phyloP scores from a whole-genome alignment of 345 rosid genomes.

The Iberis pinnata region DNA sequence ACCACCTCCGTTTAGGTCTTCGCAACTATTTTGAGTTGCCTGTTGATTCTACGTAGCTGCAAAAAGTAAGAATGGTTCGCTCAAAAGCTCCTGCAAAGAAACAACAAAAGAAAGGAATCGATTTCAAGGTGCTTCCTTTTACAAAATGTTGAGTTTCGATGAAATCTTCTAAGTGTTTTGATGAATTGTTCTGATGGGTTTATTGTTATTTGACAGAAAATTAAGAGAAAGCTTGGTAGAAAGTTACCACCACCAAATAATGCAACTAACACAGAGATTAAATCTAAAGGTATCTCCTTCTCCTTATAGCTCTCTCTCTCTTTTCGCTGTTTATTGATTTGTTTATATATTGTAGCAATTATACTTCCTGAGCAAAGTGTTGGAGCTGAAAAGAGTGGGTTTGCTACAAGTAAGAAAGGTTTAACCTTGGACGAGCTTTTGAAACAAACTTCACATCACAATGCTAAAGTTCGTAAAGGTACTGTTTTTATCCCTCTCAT shows the following conservation, averaged over 20 bases:
- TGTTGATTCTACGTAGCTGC: too few species aligned
- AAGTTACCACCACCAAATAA: conserved; percentile 85
- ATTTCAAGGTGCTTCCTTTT: conserved; percentile 61
- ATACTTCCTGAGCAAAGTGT: conserved; percentile 88
- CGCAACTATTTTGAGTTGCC: too few species aligned
- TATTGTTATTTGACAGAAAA: conserved; percentile 71
- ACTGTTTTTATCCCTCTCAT: not conserved
- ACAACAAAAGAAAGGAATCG: conserved; percentile 73
- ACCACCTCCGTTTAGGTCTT: too few species aligned
- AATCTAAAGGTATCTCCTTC: conserved; percentile 56
- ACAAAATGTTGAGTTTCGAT: not conserved
- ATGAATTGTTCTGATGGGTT: not conserved
- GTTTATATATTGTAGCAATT: conserved; percentile 50
- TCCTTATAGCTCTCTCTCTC: not conserved
- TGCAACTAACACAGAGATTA: conserved; percentile 79
- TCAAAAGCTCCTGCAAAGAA: conserved; percentile 63
- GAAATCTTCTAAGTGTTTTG: not conserved
- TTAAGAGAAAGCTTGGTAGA: conserved; percentile 79
- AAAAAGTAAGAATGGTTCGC: conserved; percentile 43
- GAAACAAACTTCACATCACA: conserved; percentile 74
- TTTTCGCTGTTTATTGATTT: conserved; percentile 3
- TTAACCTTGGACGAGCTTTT: conserved; percentile 80
- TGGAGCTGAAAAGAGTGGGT: conserved; percentile 64
- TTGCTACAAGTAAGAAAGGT: conserved; percentile 87
- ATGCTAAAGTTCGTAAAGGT: conserved; percentile 79